phyloP scores from a whole-genome alignment of 768 basidiomycete genomes.

The Boletus sensibilis region DNA sequence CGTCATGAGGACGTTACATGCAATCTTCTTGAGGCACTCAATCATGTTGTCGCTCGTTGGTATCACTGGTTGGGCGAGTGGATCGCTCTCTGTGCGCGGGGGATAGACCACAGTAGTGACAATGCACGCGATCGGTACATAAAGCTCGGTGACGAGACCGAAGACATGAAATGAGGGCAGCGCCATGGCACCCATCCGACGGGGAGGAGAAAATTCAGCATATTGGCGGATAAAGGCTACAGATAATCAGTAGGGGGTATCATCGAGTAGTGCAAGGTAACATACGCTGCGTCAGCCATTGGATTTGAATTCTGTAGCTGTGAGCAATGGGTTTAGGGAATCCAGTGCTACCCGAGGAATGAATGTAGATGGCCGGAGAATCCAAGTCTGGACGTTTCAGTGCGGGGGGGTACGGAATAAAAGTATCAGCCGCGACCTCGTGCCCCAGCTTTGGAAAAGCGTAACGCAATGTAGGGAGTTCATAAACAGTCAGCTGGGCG shows the following conservation, averaged over 20 bases:
- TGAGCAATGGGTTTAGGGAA: conserved; percentile 46
- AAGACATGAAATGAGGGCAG: conserved; percentile 30
- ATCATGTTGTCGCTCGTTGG: conserved; percentile 42
- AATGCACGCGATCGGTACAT: conserved; percentile 19
- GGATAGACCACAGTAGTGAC: conserved; percentile 25
- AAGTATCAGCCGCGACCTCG: conserved; percentile 25
- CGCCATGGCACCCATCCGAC: conserved; percentile 22
- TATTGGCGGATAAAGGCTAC: conserved; percentile 7
- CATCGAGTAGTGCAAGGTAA: not conserved
- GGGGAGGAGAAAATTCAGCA: conserved; percentile 10
- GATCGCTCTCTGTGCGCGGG: conserved; percentile 24
- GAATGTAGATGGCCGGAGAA: conserved; percentile 43
- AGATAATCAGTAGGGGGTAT: not conserved
- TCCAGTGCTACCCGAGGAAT: conserved; percentile 53
- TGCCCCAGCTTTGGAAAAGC: conserved; percentile 42
- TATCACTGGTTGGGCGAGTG: conserved; percentile 30
- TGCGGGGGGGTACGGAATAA: conserved; percentile 17
- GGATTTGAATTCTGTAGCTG: conserved; percentile 32
- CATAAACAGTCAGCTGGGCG: conserved; percentile 7
- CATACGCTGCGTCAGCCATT: conserved; percentile 39
- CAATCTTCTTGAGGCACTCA: conserved; percentile 30
- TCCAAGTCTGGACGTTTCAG: conserved; percentile 26
- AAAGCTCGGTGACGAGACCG: conserved; percentile 18
- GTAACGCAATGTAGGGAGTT: conserved; percentile 21
- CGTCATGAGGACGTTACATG: conserved; percentile 32